Conservation (phyloP, 139 green algal species). For the Coelastrella sp. region DNA sequence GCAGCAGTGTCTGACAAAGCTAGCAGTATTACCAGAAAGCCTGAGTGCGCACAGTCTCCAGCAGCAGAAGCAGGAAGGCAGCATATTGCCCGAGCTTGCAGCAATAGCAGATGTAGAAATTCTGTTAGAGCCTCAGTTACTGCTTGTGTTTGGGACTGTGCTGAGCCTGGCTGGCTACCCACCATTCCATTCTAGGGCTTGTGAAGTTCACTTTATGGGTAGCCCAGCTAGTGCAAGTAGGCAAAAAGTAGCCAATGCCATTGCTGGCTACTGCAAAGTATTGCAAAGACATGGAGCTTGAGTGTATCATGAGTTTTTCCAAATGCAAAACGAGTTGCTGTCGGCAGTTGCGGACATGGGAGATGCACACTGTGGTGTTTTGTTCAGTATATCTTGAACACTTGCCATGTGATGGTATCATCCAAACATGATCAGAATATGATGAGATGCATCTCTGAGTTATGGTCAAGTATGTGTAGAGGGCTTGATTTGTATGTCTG, state of each 20-base stretch:
- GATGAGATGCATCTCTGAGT: no score
- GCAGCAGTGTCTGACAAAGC: not conserved
- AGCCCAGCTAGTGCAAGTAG: not conserved
- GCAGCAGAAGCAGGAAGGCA: constrained; percentile 14
- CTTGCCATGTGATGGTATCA: no score
- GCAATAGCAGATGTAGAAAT: not conserved
- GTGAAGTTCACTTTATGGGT: constrained; percentile 48
- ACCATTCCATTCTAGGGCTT: constrained; percentile 45
- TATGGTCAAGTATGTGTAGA: no score
- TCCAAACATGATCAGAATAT: no score
- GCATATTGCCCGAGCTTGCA: constrained; percentile 6
- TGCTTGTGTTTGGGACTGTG: constrained; percentile 50
- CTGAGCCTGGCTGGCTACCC: constrained; percentile 53
- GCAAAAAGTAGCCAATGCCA: not conserved
- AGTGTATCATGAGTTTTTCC: not conserved
- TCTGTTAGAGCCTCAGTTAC: constrained; percentile 41
- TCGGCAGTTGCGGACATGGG: no score
- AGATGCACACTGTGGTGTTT: no score
- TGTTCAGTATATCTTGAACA: no score
- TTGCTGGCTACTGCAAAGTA: constrained; percentile 34
- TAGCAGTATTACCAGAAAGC: constrained; percentile 7
- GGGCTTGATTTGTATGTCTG: no score
- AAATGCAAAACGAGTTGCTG: no score
- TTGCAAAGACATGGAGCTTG: constrained; percentile 43
- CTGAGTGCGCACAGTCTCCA: not conserved